phyloP scores from a whole-genome alignment of 164 flowering plant species.

The Vitis labrusca region DNA sequence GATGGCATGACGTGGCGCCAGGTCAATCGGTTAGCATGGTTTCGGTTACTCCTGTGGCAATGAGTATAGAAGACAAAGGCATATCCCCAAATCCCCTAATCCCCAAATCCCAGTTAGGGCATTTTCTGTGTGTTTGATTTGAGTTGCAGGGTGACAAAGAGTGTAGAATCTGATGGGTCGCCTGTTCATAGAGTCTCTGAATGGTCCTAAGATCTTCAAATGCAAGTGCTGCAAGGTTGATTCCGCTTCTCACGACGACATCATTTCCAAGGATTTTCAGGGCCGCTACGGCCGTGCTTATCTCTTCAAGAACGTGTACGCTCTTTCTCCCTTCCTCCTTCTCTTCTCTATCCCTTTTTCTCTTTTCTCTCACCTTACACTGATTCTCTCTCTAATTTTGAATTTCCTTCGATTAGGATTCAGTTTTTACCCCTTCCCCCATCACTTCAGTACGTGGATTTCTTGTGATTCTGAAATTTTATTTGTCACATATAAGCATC shows the following conservation, averaged over 20 bases:
- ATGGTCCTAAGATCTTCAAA: conserved; percentile 38
- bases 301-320: conserved; percentile 39
- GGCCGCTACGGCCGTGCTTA: conserved; percentile 41
- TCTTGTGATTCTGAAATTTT: too few species aligned
- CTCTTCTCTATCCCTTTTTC: neutral
- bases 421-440: too few species aligned
- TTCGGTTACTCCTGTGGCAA: too few species aligned
- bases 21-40: too few species aligned
- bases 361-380: neutral
- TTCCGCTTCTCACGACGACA: conserved; percentile 33
- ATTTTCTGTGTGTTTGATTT: neutral
- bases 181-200: conserved; percentile 29
- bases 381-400: neutral
- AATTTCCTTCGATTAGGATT: neutral
- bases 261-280: conserved; percentile 39
- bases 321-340: neutral
- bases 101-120: neutral
- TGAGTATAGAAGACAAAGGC: too few species aligned
- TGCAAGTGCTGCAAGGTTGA: conserved; percentile 46
- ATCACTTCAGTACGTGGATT: too few species aligned
- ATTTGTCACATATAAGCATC: too few species aligned
- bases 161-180: conserved; percentile 28
- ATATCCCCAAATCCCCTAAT: too few species aligned
- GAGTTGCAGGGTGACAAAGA: neutral
- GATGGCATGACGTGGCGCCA: too few species aligned